Conservation (phyloP, 2,329 filamentous ascomycete genomes). For the Ophiostoma australiae region DNA sequence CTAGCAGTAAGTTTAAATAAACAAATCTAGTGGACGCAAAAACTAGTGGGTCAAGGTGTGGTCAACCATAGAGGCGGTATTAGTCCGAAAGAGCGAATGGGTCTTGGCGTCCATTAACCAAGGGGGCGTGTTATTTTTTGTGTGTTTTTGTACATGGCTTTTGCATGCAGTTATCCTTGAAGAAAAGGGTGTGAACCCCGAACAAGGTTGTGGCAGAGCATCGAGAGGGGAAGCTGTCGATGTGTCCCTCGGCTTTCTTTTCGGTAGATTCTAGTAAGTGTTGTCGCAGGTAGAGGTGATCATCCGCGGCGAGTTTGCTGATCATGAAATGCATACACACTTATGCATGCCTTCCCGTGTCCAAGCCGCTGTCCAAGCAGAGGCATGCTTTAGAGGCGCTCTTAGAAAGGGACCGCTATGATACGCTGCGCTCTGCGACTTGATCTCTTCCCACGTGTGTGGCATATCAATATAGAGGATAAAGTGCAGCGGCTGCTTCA, state of each 20-base stretch:
- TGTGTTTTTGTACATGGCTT: neutral
- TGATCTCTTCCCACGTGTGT: neutral
- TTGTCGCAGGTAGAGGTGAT: neutral
- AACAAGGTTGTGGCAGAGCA: neutral
- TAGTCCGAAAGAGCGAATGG: conserved; percentile 14
- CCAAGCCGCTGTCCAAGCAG: neutral
- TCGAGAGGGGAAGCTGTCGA: neutral
- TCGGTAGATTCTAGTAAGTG: neutral
- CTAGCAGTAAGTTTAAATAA: neutral
- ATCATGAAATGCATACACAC: neutral
- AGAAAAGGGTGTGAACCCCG: neutral
- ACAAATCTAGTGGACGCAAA: neutral
- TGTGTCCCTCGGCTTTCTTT: neutral
- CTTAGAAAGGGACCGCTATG: neutral
- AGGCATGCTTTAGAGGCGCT: neutral
- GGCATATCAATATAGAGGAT: neutral
- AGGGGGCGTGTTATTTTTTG: neutral
- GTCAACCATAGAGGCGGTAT: conserved; percentile 9
- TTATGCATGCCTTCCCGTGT: neutral
- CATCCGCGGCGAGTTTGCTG: neutral
- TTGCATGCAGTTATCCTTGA: neutral
- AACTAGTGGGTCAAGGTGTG: neutral
- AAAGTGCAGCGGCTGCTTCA: neutral
- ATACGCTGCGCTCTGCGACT: neutral
- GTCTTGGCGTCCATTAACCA: neutral